Percentiles rank a stretch among this genome's conserved stretches.
Evolutionary conservation across 2,329 filamentous ascomycete genomes (phyloP).

Genomic region (Xylariaceae sp.): DNA sequence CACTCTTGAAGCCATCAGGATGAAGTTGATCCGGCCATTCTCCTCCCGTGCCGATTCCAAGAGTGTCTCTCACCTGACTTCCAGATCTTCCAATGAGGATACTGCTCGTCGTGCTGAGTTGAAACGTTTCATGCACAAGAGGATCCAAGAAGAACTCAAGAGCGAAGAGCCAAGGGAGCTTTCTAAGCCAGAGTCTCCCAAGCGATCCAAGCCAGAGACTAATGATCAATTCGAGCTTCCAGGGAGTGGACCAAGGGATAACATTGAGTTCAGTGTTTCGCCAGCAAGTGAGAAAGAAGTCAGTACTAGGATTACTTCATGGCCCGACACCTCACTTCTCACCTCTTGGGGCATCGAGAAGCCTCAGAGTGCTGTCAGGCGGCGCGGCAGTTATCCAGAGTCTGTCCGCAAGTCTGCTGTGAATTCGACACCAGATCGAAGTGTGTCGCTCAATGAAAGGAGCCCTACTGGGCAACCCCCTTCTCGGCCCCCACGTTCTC

Average conservation of each 20-base stretch:
- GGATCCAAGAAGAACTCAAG: conserved; percentile 56
- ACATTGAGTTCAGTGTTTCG: conserved; percentile 43
- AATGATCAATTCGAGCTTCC: conserved; percentile 29
- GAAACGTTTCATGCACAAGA: conserved; percentile 50
- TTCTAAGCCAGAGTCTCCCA: conserved; percentile 25
- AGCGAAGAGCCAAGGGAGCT: conserved; percentile 40
- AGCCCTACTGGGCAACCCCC: conserved; percentile 18
- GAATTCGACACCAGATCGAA: conserved; percentile 6
- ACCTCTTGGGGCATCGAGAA: conserved; percentile 4
- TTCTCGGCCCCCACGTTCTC: conserved; percentile 21
- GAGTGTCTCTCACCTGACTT: conserved; percentile 37
- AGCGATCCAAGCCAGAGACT: conserved; percentile 23
- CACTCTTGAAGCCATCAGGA: conserved; percentile 43
- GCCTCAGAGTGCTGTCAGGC: conserved; percentile 9
- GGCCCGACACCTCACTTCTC: conserved; percentile 8
- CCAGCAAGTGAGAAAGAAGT: conserved; percentile 17
- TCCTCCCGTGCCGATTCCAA: conserved; percentile 42
- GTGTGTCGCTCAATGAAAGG: conserved; percentile 11
- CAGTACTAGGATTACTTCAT: conserved; percentile 3
- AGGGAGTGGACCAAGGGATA: conserved; percentile 44
- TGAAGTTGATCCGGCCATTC: conserved; percentile 42
- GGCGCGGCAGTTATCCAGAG: conserved; percentile 17
- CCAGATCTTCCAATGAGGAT: conserved; percentile 49
- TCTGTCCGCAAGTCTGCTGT: conserved; percentile 11
- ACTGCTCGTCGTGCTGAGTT: conserved; percentile 53